phyloP scores from a whole-genome alignment of 2,329 filamentous ascomycete species.

The Verticillium albo-atrum region DNA sequence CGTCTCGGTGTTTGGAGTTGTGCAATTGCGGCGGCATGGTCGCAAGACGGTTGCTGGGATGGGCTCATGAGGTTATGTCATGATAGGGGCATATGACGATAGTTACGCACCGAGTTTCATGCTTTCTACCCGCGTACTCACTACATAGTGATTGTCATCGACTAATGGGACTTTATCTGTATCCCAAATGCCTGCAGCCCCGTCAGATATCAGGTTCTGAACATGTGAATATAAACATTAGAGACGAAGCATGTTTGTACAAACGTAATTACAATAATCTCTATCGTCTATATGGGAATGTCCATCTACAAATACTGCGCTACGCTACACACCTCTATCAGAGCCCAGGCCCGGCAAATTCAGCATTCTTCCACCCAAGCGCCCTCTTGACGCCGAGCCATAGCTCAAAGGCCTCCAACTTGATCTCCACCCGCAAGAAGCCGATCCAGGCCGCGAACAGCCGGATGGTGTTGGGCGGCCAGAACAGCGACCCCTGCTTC shows the following conservation, averaged over 20 bases:
- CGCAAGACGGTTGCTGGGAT: not conserved
- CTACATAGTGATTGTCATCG: no score
- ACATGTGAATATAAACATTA: not conserved
- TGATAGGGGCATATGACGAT: not conserved
- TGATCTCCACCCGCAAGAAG: conserved; percentile 56
- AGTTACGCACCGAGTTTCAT: not conserved
- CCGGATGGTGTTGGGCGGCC: conserved; percentile 51
- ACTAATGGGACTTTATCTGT: no score
- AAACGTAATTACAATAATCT: not conserved
- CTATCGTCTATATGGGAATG: not conserved
- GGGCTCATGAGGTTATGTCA: not conserved
- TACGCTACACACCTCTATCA: not conserved
- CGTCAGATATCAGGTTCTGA: no score
- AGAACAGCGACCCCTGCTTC: conserved; percentile 48
- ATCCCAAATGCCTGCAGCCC: no score
- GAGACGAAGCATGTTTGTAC: not conserved
- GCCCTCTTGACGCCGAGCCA: conserved; percentile 53
- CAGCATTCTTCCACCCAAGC: conserved; percentile 21
- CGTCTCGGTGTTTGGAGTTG: not conserved
- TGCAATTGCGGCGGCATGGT: not conserved
- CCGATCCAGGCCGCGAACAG: conserved; percentile 53
- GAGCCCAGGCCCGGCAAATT: conserved; percentile 8
- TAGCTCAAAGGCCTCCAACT: conserved; percentile 59
- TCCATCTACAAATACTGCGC: not conserved
- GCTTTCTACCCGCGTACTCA: no score